A percentile compares a stretch with the other conserved stretches of the same genome.
Conservation (phyloP, 2,329 filamentous ascomycete species). For the Parastagonospora nodorum region DNA sequence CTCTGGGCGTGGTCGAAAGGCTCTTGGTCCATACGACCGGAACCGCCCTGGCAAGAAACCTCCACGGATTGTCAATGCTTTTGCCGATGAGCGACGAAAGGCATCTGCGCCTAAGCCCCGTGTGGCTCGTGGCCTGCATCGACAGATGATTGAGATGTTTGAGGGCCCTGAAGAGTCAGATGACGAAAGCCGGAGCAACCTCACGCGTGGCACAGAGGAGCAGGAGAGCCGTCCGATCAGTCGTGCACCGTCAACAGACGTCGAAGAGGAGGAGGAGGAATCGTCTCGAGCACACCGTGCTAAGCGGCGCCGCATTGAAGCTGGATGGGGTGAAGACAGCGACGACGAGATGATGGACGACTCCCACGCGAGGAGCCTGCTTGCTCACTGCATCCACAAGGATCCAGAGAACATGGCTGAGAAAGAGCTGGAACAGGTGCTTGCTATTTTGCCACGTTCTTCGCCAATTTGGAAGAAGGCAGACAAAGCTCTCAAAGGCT, state of each 20-base stretch:
- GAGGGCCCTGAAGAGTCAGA: slow-evolving; percentile 85
- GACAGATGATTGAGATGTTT: slow-evolving; percentile 73
- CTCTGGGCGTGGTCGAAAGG: slow-evolving; percentile 50
- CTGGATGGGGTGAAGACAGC: slow-evolving; percentile 54
- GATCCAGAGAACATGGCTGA: slow-evolving; percentile 74
- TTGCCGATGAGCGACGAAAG: slow-evolving; percentile 64
- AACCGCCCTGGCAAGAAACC: slow-evolving; percentile 49
- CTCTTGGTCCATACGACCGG: slow-evolving; percentile 52
- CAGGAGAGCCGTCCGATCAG: slow-evolving; percentile 81
- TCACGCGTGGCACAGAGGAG: slow-evolving; percentile 80
- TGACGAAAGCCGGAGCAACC: slow-evolving; percentile 70
- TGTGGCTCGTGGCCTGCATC: slow-evolving; percentile 76
- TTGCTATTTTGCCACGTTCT: slow-evolving; percentile 59
- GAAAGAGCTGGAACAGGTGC: slow-evolving; percentile 62
- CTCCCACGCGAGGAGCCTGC: slow-evolving; percentile 51
- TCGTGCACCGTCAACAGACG: slow-evolving; percentile 61
- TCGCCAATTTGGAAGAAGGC: slow-evolving; percentile 77
- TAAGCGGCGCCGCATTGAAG: slow-evolving; percentile 53
- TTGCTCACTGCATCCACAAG: slow-evolving; percentile 57
- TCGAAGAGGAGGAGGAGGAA: slow-evolving; percentile 58
- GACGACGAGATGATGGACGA: slow-evolving; percentile 57
- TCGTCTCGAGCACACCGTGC: slow-evolving; percentile 50
- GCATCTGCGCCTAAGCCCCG: slow-evolving; percentile 60
- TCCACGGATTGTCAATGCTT: slow-evolving; percentile 51
- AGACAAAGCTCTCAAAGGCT: slow-evolving; percentile 59